Base-by-base conservation (phyloP, 192 early-diverging fungal species). In the Chytriomyces sp. region DNA sequence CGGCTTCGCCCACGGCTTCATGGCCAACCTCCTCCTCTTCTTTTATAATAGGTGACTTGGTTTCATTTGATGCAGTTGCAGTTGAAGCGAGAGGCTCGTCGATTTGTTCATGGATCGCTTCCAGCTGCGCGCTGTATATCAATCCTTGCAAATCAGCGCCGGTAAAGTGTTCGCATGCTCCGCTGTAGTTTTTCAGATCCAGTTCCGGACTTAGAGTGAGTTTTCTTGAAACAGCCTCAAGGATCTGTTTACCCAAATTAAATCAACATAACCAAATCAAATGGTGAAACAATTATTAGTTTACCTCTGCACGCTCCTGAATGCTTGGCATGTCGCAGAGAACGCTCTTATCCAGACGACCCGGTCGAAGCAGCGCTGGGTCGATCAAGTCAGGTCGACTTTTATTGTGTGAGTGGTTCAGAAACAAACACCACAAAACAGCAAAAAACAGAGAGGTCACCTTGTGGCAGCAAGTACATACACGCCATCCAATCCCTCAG, bases 91-190 rank as follows among this genome's bases (percentile, higher is more conserved):
- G 47, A 16, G 79, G 75, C 35, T 77, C 77, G 70, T 90, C 87
- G 47, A 91, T 89, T 23, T 81, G 79, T 16, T 90, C 91, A 64
- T 97, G 96, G 72, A 98, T 92, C 0, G 95, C 90, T 71, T 93
- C 93, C 49, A 99, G 85, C 57, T 96, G 94, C 0, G 95, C 96
- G 77, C 93, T 94, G 77, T 97, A 97, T 3, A 98, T 77, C 26
- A 99, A 86, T 0, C 93, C 95, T 83, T 98, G 97, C 72, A 99
- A 79, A 84, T 99, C 97, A 1, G 97, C 97, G 16, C 97, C 96
- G 0, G 95, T 89, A 68, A 92, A 92, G 10, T 91, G 91, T 13
- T 91, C 91, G 0, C 94, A 93, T 2, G 84, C 78, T 50, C 81
- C 77, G 6, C 95, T 93, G 66, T 91, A 83, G 2, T 76, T 66